phyloP scores from a whole-genome alignment of 1,284 basidiomycete genomes.

The Agaricales sp. region DNA sequence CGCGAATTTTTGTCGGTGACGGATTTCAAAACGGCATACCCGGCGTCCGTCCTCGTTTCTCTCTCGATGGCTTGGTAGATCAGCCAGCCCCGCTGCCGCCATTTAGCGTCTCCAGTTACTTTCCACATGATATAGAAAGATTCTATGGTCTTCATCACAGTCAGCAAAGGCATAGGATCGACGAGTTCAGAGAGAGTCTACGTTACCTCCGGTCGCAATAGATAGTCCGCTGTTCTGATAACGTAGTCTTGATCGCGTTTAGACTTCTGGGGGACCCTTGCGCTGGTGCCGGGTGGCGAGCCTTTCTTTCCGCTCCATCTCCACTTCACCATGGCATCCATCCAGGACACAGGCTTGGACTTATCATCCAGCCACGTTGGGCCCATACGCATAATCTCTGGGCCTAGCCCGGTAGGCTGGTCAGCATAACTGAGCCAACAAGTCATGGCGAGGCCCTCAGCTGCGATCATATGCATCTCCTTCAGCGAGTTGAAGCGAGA shows the following conservation, averaged over 20 bases:
- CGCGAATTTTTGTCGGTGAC: conserved; percentile 20
- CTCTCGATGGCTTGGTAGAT: conserved; percentile 49
- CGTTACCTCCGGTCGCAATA: conserved; percentile 38
- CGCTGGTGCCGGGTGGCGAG: conserved; percentile 41
- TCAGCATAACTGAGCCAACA: conserved; percentile 61
- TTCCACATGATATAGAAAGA: conserved; percentile 47
- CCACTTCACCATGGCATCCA: conserved; percentile 44
- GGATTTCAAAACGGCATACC: conserved; percentile 34
- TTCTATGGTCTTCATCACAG: conserved; percentile 34
- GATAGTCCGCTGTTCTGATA: conserved; percentile 22
- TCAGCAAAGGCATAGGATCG: background rate
- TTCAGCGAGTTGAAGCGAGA: conserved; percentile 30
- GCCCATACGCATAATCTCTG: conserved; percentile 32
- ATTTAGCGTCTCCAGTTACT: conserved; percentile 38
- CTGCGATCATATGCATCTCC: conserved; percentile 54
- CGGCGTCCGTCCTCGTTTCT: conserved; percentile 27
- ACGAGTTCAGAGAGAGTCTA: background rate
- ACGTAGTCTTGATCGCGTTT: conserved; percentile 23
- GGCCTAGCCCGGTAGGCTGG: conserved; percentile 46
- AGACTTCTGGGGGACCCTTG: conserved; percentile 20
- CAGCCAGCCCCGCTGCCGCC: conserved; percentile 54
- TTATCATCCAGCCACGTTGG: conserved; percentile 15
- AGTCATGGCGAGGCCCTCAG: conserved; percentile 54
- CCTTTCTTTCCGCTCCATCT: conserved; percentile 28
- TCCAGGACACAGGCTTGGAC: conserved; percentile 30